Percentiles rank a stretch among this genome's conserved stretches.
Evolutionary conservation across 2,329 filamentous ascomycete genomes (phyloP).

Genomic region (Coleophoma crateriformis): DNA sequence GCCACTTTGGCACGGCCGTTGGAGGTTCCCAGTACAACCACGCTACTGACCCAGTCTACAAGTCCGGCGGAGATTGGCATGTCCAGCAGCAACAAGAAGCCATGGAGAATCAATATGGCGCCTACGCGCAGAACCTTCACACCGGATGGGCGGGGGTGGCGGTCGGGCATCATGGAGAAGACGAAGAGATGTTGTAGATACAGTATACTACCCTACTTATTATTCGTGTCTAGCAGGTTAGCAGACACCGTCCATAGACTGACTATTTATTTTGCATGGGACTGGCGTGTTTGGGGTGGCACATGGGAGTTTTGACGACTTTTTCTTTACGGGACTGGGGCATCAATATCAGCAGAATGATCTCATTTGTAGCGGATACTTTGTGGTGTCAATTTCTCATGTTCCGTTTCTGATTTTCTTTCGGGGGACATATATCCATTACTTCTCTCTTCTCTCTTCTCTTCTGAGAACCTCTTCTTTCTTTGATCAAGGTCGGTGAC

Average conservation of each 20-base stretch:
- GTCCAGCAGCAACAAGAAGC: conserved; percentile 18
- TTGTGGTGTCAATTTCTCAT: not conserved
- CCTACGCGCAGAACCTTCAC: conserved; percentile 16
- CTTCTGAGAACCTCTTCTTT: not conserved
- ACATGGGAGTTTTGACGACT: no score
- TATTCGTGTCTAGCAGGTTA: no score
- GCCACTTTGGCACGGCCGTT: conserved; percentile 35
- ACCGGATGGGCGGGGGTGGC: conserved; percentile 11
- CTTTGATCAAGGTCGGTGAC: no score
- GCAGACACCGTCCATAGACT: conserved; percentile 6
- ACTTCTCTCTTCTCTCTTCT: not conserved
- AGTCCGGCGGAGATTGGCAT: conserved; percentile 17
- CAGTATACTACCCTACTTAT: conserved; percentile 8
- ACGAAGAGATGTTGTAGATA: conserved; percentile 29
- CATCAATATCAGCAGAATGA: not conserved
- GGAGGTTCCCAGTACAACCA: conserved; percentile 40
- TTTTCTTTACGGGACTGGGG: no score
- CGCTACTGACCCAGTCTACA: conserved; percentile 66
- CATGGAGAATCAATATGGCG: conserved; percentile 26
- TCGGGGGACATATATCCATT: not conserved
- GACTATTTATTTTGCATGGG: not conserved
- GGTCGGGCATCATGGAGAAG: conserved; percentile 16
- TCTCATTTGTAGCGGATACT: not conserved
- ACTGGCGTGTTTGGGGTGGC: not conserved
- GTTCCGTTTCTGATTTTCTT: not conserved